Conservation (phyloP, 352 stramenopile species). For the Aphanomyces stellatus region DNA sequence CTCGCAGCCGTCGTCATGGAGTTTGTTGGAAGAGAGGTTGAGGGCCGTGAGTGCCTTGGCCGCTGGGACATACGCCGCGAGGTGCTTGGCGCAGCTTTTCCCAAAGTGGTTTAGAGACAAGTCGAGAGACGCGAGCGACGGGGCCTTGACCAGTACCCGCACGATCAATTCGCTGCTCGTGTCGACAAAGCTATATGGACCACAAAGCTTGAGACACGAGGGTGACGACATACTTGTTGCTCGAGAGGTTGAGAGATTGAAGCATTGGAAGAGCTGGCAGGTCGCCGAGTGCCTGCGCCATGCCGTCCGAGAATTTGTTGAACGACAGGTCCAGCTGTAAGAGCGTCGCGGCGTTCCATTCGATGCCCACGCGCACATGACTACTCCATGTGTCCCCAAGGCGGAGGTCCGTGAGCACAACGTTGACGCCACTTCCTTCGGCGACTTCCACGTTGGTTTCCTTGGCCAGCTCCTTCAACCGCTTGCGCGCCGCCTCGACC, state of each 20-base stretch:
- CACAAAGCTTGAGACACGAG: background rate
- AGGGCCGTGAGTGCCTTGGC: conserved; percentile 21
- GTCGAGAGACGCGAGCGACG: conserved; percentile 30
- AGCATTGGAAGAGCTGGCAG: conserved; percentile 22
- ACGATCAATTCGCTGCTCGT: conserved; percentile 22
- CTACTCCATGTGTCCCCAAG: background rate
- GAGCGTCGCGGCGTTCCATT: conserved; percentile 14
- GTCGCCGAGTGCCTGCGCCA: background rate
- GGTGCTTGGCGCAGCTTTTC: background rate
- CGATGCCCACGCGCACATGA: background rate
- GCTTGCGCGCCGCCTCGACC: background rate
- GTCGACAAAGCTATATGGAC: conserved; percentile 28
- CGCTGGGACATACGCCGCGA: conserved; percentile 15
- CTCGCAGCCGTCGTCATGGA: conserved; percentile 23
- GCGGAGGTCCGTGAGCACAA: conserved; percentile 1
- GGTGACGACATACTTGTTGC: conserved; percentile 34
- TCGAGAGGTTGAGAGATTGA: conserved; percentile 34
- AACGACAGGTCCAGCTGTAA: conserved; percentile 40
- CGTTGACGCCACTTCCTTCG: background rate
- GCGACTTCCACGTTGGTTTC: background rate
- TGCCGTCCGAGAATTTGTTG: conserved; percentile 37
- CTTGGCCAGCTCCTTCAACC: conserved; percentile 11
- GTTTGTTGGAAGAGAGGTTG: conserved; percentile 40
- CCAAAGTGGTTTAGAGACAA: conserved; percentile 39
- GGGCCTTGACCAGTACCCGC: conserved; percentile 27